These are phyloP conservation scores for Pyracantha coccinea DNA, from an alignment of 331 rosid genomes.

Conservation along the genomic window DNA sequence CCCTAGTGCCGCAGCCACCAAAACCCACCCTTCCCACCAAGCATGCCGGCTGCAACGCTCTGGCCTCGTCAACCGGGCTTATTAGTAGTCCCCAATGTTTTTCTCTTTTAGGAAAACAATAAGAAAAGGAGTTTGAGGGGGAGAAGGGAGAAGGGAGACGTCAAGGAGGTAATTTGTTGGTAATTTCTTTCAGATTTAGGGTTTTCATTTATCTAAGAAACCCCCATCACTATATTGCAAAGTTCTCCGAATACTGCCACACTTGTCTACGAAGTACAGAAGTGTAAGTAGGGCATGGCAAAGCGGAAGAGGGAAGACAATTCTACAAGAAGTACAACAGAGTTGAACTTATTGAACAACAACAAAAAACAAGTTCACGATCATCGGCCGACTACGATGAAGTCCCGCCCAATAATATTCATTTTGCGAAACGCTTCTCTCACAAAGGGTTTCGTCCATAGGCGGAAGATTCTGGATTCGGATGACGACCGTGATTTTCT, in stretches of 20 bases:
- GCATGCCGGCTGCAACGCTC: no score
- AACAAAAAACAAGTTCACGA: neutral
- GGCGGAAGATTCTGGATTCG: neutral
- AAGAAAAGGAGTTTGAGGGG: no score
- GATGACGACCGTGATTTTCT: neutral
- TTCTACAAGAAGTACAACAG: neutral
- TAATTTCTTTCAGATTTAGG: neutral
- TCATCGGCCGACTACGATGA: neutral
- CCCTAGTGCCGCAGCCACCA: no score
- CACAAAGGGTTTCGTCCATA: neutral
- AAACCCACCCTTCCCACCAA: no score
- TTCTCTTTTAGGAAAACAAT: no score
- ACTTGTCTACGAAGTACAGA: neutral
- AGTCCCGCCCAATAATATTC: neutral
- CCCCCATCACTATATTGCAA: neutral
- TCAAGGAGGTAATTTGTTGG: no score
- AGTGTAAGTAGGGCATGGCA: neutral
- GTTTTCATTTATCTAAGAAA: neutral
- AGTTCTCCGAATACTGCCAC: neutral
- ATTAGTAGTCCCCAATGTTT: no score
- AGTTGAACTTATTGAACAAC: neutral
- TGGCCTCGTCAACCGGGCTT: no score
- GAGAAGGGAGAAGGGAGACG: no score
- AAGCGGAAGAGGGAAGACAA: neutral
- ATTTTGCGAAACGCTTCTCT: neutral